Evolutionary conservation across 2,329 filamentous ascomycete species (phyloP).

Genomic region (Aspergillus ruber): DNA sequence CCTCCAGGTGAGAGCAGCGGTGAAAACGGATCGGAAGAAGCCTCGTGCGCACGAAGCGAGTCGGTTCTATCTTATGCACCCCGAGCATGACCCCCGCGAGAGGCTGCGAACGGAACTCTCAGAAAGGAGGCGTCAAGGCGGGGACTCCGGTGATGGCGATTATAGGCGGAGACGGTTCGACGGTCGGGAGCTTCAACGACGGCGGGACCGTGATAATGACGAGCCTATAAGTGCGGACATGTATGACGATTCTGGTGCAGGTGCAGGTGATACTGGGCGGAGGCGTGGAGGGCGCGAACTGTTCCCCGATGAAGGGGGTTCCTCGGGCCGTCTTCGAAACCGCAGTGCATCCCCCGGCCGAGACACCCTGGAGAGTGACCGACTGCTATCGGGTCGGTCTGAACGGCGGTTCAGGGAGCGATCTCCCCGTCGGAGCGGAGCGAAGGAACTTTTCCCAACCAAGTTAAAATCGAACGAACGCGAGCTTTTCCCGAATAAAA

Average conservation of each 20-base stretch:
- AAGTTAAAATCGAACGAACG: constrained; percentile 4
- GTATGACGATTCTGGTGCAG: constrained; percentile 62
- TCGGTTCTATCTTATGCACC: constrained; percentile 86
- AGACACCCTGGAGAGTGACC: constrained; percentile 38
- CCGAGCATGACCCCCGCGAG: constrained; percentile 78
- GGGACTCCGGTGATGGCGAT: constrained; percentile 34
- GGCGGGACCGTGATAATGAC: constrained; percentile 44
- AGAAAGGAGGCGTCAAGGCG: constrained; percentile 38
- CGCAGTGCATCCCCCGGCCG: constrained; percentile 57
- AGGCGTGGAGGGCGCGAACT: constrained; percentile 30
- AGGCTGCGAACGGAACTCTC: constrained; percentile 51
- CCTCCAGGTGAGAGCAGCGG: constrained; percentile 67
- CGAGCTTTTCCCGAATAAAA: constrained; percentile 39
- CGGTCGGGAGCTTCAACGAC: constrained; percentile 47
- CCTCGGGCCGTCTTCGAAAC: constrained; percentile 47
- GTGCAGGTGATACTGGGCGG: constrained; percentile 23
- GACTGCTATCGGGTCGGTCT: constrained; percentile 28
- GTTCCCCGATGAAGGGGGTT: constrained; percentile 29
- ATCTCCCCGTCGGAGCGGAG: constrained; percentile 35
- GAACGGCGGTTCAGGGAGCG: constrained; percentile 39
- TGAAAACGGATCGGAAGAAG: constrained; percentile 71
- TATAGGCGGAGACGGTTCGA: constrained; percentile 53
- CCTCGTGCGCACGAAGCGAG: constrained; percentile 72
- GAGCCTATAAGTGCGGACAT: constrained; percentile 67
- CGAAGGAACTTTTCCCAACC: constrained; percentile 57